Percentiles rank a stretch among this genome's conserved stretches.
phyloP scores from a whole-genome alignment of 148 eudicot species.

The Persicaria tinctoria region DNA sequence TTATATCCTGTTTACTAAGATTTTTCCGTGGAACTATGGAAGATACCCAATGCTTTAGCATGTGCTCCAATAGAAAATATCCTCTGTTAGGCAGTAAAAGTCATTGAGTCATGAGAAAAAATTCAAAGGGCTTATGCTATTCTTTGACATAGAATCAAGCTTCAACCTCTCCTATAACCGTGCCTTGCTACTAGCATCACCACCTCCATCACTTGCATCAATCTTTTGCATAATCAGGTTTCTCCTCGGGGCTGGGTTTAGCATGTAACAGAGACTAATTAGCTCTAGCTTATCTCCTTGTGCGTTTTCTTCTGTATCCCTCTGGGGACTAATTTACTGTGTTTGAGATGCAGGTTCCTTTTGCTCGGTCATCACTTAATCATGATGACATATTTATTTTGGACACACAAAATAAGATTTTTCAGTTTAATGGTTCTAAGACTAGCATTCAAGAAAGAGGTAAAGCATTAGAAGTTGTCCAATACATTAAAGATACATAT shows the following conservation, averaged over 20 bases:
- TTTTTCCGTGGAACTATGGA: background rate
- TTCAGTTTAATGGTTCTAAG: slow-evolving; percentile 90
- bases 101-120: background rate
- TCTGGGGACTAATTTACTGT: slow-evolving; percentile 6
- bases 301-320: slow-evolving; percentile 3
- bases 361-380: slow-evolving; percentile 85
- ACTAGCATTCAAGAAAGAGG: slow-evolving; percentile 98
- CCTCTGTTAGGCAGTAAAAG: background rate
- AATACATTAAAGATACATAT: slow-evolving; percentile 78
- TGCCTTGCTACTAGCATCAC: background rate
- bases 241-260: no score
- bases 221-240: background rate
- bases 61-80: background rate
- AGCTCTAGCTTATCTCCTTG: background rate
- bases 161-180: background rate
- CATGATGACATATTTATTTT: slow-evolving; percentile 93
- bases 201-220: background rate
- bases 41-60: background rate
- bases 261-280: no score
- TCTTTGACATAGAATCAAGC: background rate
- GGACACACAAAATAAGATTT: slow-evolving; percentile 85
- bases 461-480: slow-evolving; percentile 95
- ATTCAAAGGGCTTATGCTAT: background rate
- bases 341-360: slow-evolving; percentile 62
- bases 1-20: background rate